phyloP scores from a whole-genome alignment of 2,329 filamentous ascomycete genomes.

The Bisporella sp. region DNA sequence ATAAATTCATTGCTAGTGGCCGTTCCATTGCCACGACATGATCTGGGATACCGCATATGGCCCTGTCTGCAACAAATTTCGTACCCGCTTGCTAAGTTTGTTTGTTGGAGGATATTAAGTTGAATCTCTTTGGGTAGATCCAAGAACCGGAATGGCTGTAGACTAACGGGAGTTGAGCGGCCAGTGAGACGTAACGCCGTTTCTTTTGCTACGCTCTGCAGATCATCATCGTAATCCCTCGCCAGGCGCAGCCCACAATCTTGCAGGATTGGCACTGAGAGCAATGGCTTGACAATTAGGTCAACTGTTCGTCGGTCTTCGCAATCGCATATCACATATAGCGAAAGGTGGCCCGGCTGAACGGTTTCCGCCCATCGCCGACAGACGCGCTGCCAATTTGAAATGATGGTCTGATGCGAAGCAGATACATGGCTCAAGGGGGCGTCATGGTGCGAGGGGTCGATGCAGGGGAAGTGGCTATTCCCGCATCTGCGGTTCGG shows the following conservation, averaged over 20 bases:
- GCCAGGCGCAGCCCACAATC: constrained; percentile 4
- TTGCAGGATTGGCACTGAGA: constrained; percentile 1
- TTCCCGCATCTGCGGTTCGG: background rate
- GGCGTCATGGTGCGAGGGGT: background rate
- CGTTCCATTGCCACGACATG: background rate
- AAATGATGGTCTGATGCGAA: background rate
- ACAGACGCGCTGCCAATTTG: constrained; percentile 4
- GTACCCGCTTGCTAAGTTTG: background rate
- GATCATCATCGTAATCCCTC: constrained; percentile 2
- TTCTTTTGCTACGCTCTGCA: constrained; percentile 4
- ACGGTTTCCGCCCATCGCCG: constrained; percentile 1
- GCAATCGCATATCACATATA: constrained; percentile 5
- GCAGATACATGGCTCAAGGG: constrained; percentile 1
- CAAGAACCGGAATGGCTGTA: constrained; percentile 1
- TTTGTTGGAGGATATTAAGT: constrained; percentile 4
- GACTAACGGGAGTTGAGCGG: background rate
- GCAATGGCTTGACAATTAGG: constrained; percentile 3
- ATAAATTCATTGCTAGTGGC: background rate
- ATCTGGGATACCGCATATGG: too few relatives aligned
- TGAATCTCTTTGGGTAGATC: constrained; percentile 6
- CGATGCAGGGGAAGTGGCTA: background rate
- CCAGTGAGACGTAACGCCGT: constrained; percentile 1
- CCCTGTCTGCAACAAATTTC: too few relatives aligned
- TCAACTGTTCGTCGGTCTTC: constrained; percentile 2
- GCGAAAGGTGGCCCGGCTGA: constrained; percentile 2